These are phyloP conservation scores for Plectranthus barbatus DNA, from an alignment of 257 asterid species.

Conservation along the genomic window DNA sequence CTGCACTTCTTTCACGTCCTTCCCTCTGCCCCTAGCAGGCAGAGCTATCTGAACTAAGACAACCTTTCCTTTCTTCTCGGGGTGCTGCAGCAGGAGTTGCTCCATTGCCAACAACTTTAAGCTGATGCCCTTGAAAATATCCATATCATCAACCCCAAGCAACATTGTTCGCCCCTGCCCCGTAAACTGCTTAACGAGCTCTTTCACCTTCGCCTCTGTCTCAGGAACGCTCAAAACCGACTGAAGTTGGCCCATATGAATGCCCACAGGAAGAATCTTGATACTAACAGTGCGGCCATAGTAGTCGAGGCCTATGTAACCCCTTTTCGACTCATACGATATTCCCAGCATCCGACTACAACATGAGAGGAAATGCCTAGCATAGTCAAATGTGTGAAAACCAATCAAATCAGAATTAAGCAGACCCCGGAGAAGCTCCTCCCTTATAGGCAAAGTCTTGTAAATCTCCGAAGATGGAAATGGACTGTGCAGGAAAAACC, in stretches of 20 bases:
- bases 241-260: slow-evolving; percentile 84
- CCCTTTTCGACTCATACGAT: slow-evolving; percentile 80
- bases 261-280: slow-evolving; percentile 89
- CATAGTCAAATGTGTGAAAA: slow-evolving; percentile 82
- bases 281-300: slow-evolving; percentile 88
- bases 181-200: slow-evolving; percentile 48
- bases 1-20: slow-evolving; percentile 81
- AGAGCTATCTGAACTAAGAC: slow-evolving; percentile 85
- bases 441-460: slow-evolving; percentile 71
- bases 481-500: slow-evolving; percentile 79
- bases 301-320: slow-evolving; percentile 80
- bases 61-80: slow-evolving; percentile 82
- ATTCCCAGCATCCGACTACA: slow-evolving; percentile 85
- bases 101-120: slow-evolving; percentile 51
- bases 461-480: slow-evolving; percentile 85
- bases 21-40: slow-evolving; percentile 83
- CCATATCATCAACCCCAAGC: slow-evolving; percentile 13
- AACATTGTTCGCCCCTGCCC: slow-evolving; percentile 59
- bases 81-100: slow-evolving; percentile 65
- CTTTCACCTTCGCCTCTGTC: slow-evolving; percentile 53
- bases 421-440: slow-evolving; percentile 64
- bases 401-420: slow-evolving; percentile 82
- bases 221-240: slow-evolving; percentile 56
- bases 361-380: slow-evolving; percentile 83
- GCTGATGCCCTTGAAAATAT: not conserved